Evolutionary conservation across 2,329 filamentous ascomycete species (phyloP), one percentile per base, ranked within the genome.

Genomic region (Pseudopithomyces chartarum): DNA sequence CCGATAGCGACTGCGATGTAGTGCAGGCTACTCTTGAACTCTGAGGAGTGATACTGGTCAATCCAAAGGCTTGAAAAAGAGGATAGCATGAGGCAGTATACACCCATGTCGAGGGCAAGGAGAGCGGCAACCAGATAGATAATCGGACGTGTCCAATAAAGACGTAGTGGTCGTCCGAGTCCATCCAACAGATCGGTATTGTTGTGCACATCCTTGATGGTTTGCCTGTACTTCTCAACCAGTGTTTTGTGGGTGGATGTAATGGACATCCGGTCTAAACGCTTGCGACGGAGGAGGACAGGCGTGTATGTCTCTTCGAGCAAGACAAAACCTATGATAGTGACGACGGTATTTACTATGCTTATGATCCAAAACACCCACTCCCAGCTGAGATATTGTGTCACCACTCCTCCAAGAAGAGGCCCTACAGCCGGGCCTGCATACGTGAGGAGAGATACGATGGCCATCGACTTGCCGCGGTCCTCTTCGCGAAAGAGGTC

Each of bases 1-100:
- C 87, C 88, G 0, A 87, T 50, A 0, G 84, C 84, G 2, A 84
- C 79, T 2, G 86, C 83, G 33, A 88, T 58, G 43, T 68, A 69
- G 39, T 71, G 62, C 8, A 71, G 33, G 17, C 45, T 48, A 20
- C 45, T 39, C 23, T 36, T 50, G 10, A 55, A 33, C 10, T 57
- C 12, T 6, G 62, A 60, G n/a, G 62, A 55, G 10, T 52, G 15
- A 43, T 70, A 70, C 20, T 50, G 42, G 6, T 63, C 56, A 3
- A 55, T 66, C 65, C 65, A 73, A 6, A 71, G 50, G 2, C 38
- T 63, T 2, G 70, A 39, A 23, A 67, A 58, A 39, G 60, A 68
- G 1, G 67, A 62, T 10, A 69, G 66, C 46, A 68, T 51, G 11
- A 73, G 40, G 43, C 63, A 68, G 7, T 68, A 56, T 45, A 75